Conservation (phyloP, 2,329 filamentous ascomycete species). For the Cercospora canescens region DNA sequence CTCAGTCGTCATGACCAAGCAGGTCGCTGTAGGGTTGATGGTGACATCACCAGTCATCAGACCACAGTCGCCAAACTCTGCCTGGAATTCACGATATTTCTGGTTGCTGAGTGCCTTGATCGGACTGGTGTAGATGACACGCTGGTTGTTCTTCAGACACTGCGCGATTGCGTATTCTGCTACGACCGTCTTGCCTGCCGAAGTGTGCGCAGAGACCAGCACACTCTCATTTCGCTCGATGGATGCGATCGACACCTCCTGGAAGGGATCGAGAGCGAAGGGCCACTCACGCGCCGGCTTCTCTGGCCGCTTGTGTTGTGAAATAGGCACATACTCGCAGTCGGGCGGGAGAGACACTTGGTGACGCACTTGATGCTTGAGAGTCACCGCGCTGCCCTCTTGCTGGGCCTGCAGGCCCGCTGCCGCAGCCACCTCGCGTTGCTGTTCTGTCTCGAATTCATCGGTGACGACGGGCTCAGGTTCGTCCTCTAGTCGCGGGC, state of each 20-base stretch:
- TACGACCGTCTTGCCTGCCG: constrained; percentile 96
- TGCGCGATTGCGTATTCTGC: constrained; percentile 98
- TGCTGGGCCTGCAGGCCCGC: constrained; percentile 65
- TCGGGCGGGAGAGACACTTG: constrained; percentile 93
- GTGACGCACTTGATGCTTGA: constrained; percentile 98
- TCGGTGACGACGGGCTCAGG: constrained; percentile 84
- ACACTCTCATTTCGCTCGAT: constrained; percentile 97
- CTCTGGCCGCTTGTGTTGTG: constrained; percentile 85
- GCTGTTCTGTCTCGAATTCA: constrained; percentile 91
- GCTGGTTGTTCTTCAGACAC: constrained; percentile 93
- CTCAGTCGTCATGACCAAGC: constrained; percentile 98
- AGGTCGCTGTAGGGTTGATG: constrained; percentile 97
- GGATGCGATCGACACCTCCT: constrained; percentile 89
- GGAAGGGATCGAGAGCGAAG: constrained; percentile 96
- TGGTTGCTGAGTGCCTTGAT: constrained; percentile 99
- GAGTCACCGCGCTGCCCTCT: constrained; percentile 70
- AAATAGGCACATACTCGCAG: constrained; percentile 75
- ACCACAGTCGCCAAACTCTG: constrained; percentile 93
- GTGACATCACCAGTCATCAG: constrained; percentile 99
- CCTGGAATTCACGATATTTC: constrained; percentile 95
- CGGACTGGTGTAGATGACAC: constrained; percentile 98
- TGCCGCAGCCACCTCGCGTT: constrained; percentile 81
- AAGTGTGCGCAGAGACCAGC: constrained; percentile 93
- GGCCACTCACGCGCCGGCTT: constrained; percentile 80
- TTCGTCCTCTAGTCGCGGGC: constrained; percentile 64